Conservation (phyloP, 2,329 filamentous ascomycete species). For the Colletotrichum sublineola region DNA sequence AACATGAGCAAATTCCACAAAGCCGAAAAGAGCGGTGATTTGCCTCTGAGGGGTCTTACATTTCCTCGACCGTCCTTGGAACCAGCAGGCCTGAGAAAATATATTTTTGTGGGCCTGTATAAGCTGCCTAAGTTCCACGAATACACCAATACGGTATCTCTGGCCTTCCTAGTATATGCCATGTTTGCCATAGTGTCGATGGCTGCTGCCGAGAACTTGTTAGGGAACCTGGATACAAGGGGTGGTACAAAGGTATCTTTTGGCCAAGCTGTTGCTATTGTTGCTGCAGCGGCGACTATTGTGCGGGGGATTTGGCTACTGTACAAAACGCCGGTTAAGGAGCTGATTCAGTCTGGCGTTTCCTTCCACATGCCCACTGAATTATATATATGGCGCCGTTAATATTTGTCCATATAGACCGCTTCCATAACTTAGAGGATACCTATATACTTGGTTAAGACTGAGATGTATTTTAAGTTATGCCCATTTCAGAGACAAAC, state of each 20-base stretch:
- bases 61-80: not conserved
- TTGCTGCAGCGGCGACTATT: constrained; percentile 5
- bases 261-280: constrained; percentile 13
- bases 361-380: no score
- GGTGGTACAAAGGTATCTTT: not conserved
- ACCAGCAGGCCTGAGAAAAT: not conserved
- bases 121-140: accelerated
- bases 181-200: constrained; percentile 20
- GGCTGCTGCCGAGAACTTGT: not conserved
- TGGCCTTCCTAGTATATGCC: not conserved
- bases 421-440: not conserved
- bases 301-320: not conserved
- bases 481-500: not conserved
- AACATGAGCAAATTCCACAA: not conserved
- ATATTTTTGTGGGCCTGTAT: no score
- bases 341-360: no score
- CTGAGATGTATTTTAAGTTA: not conserved
- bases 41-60: not conserved
- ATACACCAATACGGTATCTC: constrained; percentile 3
- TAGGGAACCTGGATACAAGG: not conserved
- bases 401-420: no score
- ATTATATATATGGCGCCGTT: no score
- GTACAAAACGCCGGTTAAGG: not conserved
- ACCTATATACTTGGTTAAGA: not conserved
- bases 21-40: not conserved